Evolutionary conservation across 106 monocot genomes (phyloP).

Genomic region (Platanthera guangdongensis): DNA sequence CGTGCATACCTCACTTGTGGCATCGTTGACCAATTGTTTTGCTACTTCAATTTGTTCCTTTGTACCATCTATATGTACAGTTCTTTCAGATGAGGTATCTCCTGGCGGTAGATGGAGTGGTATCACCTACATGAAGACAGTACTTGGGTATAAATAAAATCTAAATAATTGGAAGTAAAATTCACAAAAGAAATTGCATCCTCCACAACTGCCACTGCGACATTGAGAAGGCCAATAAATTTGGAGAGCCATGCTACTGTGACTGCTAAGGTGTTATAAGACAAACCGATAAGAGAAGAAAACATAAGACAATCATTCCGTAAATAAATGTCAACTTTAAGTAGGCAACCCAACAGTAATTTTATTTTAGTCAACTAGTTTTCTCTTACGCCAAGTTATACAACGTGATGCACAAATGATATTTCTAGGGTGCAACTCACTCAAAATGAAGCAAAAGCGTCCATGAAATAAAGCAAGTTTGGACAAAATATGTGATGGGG

Average conservation of each 20-base stretch:
- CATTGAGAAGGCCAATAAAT: not conserved
- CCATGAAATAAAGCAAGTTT: too few species aligned
- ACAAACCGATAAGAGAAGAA: not conserved
- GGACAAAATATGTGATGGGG: too few species aligned
- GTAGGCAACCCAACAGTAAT: not conserved
- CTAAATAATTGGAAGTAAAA: not conserved
- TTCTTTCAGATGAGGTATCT: constrained; percentile 69
- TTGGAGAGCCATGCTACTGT: not conserved
- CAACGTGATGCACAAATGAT: too few species aligned
- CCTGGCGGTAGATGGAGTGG: constrained; percentile 72
- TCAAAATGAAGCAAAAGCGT: too few species aligned
- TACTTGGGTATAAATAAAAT: not conserved
- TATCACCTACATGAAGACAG: constrained; percentile 32
- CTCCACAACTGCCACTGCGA: not conserved
- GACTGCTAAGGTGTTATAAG: not conserved
- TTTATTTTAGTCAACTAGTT: not conserved
- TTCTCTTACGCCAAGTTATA: not conserved
- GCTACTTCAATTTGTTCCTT: constrained; percentile 84
- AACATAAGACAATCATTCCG: not conserved
- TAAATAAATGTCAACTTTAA: not conserved
- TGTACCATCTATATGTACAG: constrained; percentile 82
- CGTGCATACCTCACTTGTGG: constrained; percentile 35
- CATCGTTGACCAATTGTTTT: constrained; percentile 86
- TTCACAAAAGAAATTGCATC: not conserved
- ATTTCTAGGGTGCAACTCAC: too few species aligned